Evolutionary conservation across 1,284 basidiomycete species (phyloP), one percentile per base, ranked within the genome.

Genomic region (Spongiforma sp.): DNA sequence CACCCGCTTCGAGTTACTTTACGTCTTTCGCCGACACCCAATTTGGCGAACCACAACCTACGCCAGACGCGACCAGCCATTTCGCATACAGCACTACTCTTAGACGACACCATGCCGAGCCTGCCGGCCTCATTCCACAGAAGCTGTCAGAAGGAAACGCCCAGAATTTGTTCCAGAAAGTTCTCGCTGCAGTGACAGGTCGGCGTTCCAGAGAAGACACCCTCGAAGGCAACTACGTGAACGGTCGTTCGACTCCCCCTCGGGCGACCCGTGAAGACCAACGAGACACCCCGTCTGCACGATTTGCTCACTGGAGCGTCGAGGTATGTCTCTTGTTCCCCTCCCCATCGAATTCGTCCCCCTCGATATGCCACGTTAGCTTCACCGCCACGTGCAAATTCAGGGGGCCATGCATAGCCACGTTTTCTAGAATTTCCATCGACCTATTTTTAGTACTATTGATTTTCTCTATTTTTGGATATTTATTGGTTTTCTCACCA

Each of bases 31-130:
- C 83, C 32, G 81, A 81, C 36, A 81, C 85, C 65, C 78, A 81
- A 59, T 78, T 79, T 61, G 80, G 82, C 30, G 81, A 84, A 63
- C 82, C 87, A 14, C 82, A 85, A 33, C 85, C 89, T 1, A 81
- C 83, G 1, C 81, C 89, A 0, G 87, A 87, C 61, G 90, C 91
- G 3, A 81, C 83, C 50, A 76, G 85, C 5, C 92, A 93, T 73
- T 95, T 94, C 72, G 89, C 92, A 4, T 94, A 93, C 78, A 93
- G 90, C 68, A 94, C 93, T 0, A 93, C 90, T 1, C 81, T 95
- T 30, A 78, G 93, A 59, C 77, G 93, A 65, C 92, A 94, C 68
- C 82, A 84, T 50, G 72, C 77, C 2, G 83, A 89, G 53, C 14
- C 64, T 9, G 62, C 60, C 46, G 71, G 70, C 19, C 79, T 34